These are phyloP conservation scores for Dissoconium aciculare DNA, from an alignment of 2,329 filamentous ascomycete genomes.

Conservation along the genomic window DNA sequence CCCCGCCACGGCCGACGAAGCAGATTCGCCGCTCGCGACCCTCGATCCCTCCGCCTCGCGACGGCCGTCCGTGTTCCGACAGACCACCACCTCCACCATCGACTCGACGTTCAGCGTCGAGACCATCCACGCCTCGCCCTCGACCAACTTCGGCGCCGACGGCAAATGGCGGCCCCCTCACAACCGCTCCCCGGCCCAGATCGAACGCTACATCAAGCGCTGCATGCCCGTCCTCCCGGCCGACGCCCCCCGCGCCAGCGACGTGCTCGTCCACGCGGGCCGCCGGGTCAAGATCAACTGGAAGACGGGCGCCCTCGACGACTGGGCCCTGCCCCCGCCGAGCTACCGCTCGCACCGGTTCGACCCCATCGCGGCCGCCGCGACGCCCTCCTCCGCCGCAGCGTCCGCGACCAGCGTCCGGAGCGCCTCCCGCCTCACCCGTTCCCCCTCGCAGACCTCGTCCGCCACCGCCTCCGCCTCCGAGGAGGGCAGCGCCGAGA, in stretches of 20 bases:
- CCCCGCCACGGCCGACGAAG: slow-evolving; percentile 4
- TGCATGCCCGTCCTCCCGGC: slow-evolving; percentile 33
- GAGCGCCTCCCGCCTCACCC: too few relatives aligned
- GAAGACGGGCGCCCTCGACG: slow-evolving; percentile 28
- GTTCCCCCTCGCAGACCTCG: too few relatives aligned
- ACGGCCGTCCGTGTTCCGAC: slow-evolving; percentile 14
- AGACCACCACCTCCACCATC: slow-evolving; percentile 16
- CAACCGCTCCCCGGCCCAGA: slow-evolving; percentile 24
- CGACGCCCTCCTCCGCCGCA: too few relatives aligned
- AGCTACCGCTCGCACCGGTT: slow-evolving; percentile 26
- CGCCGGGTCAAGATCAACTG: slow-evolving; percentile 32
- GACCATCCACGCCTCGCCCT: slow-evolving; percentile 21
- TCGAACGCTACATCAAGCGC: slow-evolving; percentile 32
- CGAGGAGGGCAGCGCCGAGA: too few relatives aligned
- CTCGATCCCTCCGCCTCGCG: neutral
- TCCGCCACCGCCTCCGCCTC: too few relatives aligned
- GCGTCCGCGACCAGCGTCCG: too few relatives aligned
- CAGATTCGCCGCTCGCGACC: neutral
- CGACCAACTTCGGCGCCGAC: slow-evolving; percentile 18
- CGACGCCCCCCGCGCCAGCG: slow-evolving; percentile 31
- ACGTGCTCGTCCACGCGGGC: slow-evolving; percentile 30
- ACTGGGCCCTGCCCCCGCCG: slow-evolving; percentile 31
- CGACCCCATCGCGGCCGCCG: too few relatives aligned
- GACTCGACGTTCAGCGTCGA: slow-evolving; percentile 16
- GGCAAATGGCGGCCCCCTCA: slow-evolving; percentile 25